Base-by-base conservation (phyloP, 2,329 filamentous ascomycete genomes). In the Trichoderma asperellum region DNA sequence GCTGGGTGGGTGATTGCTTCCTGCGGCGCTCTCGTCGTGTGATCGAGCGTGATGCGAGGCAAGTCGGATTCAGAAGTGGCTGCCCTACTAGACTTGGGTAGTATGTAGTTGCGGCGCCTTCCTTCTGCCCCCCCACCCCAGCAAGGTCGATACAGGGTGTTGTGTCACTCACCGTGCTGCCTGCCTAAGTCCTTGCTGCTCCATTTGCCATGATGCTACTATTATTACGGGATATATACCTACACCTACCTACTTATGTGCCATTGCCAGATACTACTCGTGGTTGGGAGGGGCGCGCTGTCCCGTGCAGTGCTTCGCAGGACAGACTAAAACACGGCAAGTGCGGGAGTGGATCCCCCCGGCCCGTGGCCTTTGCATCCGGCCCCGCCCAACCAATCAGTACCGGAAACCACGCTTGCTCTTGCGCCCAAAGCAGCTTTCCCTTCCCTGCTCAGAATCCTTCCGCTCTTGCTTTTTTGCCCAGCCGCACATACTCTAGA, bases 301-400 rank as follows among this genome's bases (percentile, higher is more conserved):
- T 43, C 2, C 18, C 16, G 37, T 5, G 37, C 40, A 43, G 18
- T 43, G 40, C 40, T n/a, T 43, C 40, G 40, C 16, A n/a, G 40
- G 18, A 18, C 40, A 49, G 10, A 12, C 47, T 49, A 49, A 24
- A 49, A 49, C n/a, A 24, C 47, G n/a, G 47, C 47, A 49, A 29
- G 52, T 55, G 27, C 62, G 49, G 40, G 62, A 32, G 62, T 56
- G 62, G 62, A 34, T 56, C 40, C 11, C 32, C 34, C 61, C 32
- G 61, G 47, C 34, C 59, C 18, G n/a, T 10, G 18, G 43, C 8
- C 18, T 27, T 29, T 4, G 37, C 4, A 32, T 40, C 34, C 61
- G 61, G 61, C 62, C 62, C 62, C 62, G n/a, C 52, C 10, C 34
- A 21, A 2, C 61, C 18, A 64, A 64, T 43, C 21, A 56, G 14